Evolutionary conservation across 306 rosid species (phyloP), one percentile per base, ranked within the genome.

Genomic region (Biancaea sappan): DNA sequence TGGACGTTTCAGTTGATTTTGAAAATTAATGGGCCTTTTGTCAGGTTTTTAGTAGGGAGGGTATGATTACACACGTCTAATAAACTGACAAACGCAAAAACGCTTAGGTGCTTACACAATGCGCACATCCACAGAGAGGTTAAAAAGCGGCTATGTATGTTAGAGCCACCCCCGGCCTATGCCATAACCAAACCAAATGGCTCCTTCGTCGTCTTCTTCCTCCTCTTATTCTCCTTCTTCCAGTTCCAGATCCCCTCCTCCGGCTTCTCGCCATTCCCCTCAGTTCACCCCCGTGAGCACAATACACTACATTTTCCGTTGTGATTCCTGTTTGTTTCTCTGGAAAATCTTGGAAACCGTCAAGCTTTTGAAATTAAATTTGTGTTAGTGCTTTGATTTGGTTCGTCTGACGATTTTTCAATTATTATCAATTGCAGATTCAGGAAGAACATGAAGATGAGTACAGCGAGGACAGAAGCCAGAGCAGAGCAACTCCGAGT

Each of bases 391-490:
- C 43, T 31, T 43, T 16, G 2, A 19, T 4, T n/a, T 47, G 3
- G 2, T 14, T 48, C 32, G 28, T 11, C 38, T 48, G 26, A 68
- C 3, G 1, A 21, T 2, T 1, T 6, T n/a, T 6, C 11, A 14
- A 66, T 25, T 24, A 32, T 41, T 37, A 0, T 58, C 14, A 1
- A 34, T 48, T 71, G 88, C 88, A 94, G 98, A 92, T 95, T 88
- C 93, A 83, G 38, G 96, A 89, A 72, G 94, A 85, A 44, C 80
- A 38, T n/a, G 89, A 89, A 73, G 92, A 81, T 57, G 84, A 67
- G 8, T 74, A 53, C 18, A 62, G 87, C 44, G 73, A 82, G 34
- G 82, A 66, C 8, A 64, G 64, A 72, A 89, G 79, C 43, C 85
- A 84, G 16, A 74, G 47, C 62, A 81, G 75, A 54, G 68, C 72